Evolutionary conservation across 192 early-diverging fungal genomes (phyloP), one percentile per base, ranked within the genome.

Genomic region (Geranomyces michiganensis): DNA sequence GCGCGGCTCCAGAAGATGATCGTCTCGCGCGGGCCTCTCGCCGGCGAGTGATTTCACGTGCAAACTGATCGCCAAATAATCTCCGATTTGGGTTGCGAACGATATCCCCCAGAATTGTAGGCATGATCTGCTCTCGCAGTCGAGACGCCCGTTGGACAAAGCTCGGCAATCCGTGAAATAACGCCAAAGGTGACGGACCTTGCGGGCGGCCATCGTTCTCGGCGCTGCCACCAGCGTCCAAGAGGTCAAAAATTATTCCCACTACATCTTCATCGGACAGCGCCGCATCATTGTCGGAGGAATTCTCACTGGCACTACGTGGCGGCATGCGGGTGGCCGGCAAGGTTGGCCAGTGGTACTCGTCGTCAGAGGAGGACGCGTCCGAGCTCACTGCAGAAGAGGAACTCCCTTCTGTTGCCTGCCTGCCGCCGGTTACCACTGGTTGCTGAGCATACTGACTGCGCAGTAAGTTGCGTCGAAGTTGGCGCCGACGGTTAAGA

Each of bases 121-220:
- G 51, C 51, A 53, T 53, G 24, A 53, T 53, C 7, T 53, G n/a
- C 51, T n/a, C n/a, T 2, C 19, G 51, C 51, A 53, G 51, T 41
- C 36, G 36, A 10, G 36, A 41, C 36, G 36, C 36, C 10, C 36
- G 36, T 41, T 41, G 36, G 36, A 41, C 36, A 41, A 41, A 41
- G 36, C 36, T 41, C 36, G 36, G 36, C 36, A 41, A 41, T 3
- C 36, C 36, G 36, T 10, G 36, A 41, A 41, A 41, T 41, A 41
- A 53, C 15, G 4, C 51, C n/a, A 24, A 24, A 7, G 51, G 51
- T 53, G 51, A 17, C 51, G 51, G 51, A 17, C 24, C 19, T 10
- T 19, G 10, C 46, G 46, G 51, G 51, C 51, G 4, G 51, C 51
- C n/a, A 7, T 53, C 51, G n/a, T n/a, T n/a, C 19, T 53, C 24